Percentiles rank a stretch among this genome's conserved stretches.
These are phyloP conservation scores for Mortierella alpina DNA, from an alignment of 192 early-diverging fungal genomes.

Conservation along the genomic window DNA sequence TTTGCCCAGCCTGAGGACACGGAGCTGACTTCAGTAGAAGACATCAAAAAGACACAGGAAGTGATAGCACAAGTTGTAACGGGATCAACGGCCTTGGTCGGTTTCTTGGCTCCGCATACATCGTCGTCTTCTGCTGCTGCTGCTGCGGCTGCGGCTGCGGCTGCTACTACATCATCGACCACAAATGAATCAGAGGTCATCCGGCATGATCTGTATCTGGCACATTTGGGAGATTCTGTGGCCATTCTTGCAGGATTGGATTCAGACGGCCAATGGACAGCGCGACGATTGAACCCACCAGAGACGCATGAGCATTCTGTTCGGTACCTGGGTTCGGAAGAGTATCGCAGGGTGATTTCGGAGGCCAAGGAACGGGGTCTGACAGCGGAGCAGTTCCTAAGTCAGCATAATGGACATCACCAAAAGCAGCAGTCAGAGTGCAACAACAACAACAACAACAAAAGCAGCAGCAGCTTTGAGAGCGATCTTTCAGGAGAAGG, in stretches of 20 bases:
- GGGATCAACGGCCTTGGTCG: conserved; percentile 40
- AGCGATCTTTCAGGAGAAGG: too few relatives aligned
- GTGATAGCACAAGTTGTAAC: conserved; percentile 36
- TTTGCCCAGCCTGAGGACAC: conserved; percentile 29
- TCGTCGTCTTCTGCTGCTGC: neutral
- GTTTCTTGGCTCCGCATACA: conserved; percentile 36
- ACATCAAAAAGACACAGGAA: conserved; percentile 36
- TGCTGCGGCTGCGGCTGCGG: neutral
- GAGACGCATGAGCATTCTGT: conserved; percentile 49
- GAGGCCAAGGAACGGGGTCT: conserved; percentile 40
- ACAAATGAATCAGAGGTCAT: neutral
- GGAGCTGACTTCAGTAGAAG: conserved; percentile 9
- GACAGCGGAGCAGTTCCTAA: conserved; percentile 43
- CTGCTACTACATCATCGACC: too few relatives aligned
- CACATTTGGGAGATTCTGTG: conserved; percentile 41
- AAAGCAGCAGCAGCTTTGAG: neutral
- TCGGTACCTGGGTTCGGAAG: conserved; percentile 35
- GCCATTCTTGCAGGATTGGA: conserved; percentile 39
- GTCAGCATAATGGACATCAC: conserved; percentile 5
- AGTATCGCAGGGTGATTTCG: conserved; percentile 31
- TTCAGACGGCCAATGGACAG: conserved; percentile 28
- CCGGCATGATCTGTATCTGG: conserved; percentile 33
- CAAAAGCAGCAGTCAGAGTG: neutral
- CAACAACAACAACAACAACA: neutral
- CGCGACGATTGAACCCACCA: conserved; percentile 35